Conservation (phyloP, 495 filamentous ascomycete species). For the Oleoguttula mirabilis region DNA sequence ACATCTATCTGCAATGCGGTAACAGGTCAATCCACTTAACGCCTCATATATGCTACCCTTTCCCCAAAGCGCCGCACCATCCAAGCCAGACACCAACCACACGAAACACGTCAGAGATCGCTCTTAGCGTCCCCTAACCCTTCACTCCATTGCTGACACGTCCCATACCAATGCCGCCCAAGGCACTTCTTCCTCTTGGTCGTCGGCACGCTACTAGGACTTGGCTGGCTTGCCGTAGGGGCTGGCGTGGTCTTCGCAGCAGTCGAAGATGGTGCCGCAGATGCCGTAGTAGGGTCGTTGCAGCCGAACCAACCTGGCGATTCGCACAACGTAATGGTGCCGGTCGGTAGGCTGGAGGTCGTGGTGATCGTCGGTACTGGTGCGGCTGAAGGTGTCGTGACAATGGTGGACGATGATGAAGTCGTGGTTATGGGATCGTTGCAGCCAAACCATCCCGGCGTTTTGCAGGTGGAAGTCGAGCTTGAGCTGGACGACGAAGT, state of each 20-base stretch:
- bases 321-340: constrained; percentile 19
- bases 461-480: constrained; percentile 22
- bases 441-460: constrained; percentile 35
- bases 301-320: constrained; percentile 27
- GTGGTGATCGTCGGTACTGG: constrained; percentile 20
- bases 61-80: too few species aligned
- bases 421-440: constrained; percentile 29
- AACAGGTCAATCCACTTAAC: too few species aligned
- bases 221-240: neutral
- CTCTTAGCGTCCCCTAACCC: too few species aligned
- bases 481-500: constrained; percentile 31
- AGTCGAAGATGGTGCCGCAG: constrained; percentile 30
- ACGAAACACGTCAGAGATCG: too few species aligned
- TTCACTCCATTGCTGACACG: constrained; percentile 6
- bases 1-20: too few species aligned
- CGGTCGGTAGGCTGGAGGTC: constrained; percentile 36
- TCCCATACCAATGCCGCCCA: constrained; percentile 13
- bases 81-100: too few species aligned
- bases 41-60: too few species aligned
- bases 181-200: neutral
- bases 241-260: neutral
- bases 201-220: neutral
- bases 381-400: constrained; percentile 17
- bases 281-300: constrained; percentile 27
- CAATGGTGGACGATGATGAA: constrained; percentile 10